A percentile compares a stretch with the other conserved stretches of the same genome.
Conservation (phyloP, 2,329 filamentous ascomycete species). For the Fusarium nygamai region DNA sequence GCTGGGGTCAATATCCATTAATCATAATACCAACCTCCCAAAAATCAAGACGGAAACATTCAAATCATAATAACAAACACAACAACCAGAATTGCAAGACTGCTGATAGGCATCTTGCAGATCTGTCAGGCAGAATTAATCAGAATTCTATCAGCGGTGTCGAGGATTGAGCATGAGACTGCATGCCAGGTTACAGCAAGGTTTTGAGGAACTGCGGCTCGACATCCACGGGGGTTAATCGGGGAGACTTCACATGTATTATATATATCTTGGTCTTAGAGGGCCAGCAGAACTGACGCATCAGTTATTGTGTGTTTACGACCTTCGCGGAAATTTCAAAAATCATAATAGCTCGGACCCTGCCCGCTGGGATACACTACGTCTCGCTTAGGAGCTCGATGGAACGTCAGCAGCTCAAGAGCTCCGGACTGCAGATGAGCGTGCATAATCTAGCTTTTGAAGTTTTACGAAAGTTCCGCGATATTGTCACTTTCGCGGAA, state of each 20-base stretch:
- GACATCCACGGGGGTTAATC: background rate
- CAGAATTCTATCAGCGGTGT: background rate
- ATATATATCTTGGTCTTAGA: background rate
- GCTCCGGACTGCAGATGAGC: background rate
- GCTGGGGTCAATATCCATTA: background rate
- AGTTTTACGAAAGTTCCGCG: background rate
- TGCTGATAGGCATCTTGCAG: background rate
- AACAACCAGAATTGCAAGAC: background rate
- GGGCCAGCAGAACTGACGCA: background rate
- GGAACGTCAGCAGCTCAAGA: background rate
- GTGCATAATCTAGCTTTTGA: background rate
- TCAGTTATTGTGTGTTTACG: background rate
- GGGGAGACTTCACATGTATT: background rate
- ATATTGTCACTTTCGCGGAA: background rate
- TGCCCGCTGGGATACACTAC: background rate
- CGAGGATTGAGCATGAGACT: background rate
- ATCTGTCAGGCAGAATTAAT: background rate
- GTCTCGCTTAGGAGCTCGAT: background rate
- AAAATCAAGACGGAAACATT: background rate
- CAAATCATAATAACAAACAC: background rate
- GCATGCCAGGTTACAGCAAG: background rate
- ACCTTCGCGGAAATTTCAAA: conserved; percentile 1
- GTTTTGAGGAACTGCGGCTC: background rate
- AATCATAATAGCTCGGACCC: conserved; percentile 24
- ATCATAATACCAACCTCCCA: background rate